A percentile compares a stretch with the other conserved stretches of the same genome.
Evolutionary conservation across 2,329 filamentous ascomycete genomes (phyloP).

Genomic region (Xylariaceae sp.): DNA sequence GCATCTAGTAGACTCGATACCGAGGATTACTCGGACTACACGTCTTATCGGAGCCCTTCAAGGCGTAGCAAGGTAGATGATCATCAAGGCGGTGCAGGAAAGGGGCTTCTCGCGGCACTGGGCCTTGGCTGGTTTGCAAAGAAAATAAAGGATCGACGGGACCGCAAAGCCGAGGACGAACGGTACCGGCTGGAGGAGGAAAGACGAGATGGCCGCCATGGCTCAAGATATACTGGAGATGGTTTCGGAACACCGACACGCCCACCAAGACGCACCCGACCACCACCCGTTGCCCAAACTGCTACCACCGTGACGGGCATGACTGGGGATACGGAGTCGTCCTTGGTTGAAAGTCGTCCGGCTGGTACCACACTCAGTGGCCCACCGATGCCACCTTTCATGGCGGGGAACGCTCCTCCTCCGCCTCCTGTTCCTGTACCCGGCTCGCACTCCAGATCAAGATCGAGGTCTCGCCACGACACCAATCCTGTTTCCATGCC

Average conservation of each 20-base stretch:
- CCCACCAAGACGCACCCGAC: slow-evolving; percentile 31
- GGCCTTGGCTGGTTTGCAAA: slow-evolving; percentile 68
- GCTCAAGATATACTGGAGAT: slow-evolving; percentile 69
- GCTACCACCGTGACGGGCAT: slow-evolving; percentile 28
- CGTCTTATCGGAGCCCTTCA: slow-evolving; percentile 62
- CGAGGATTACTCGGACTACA: slow-evolving; percentile 55
- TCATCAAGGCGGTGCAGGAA: slow-evolving; percentile 46
- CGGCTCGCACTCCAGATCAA: slow-evolving; percentile 29
- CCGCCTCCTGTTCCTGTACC: slow-evolving; percentile 10
- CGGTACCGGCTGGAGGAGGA: slow-evolving; percentile 47
- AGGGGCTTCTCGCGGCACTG: slow-evolving; percentile 58
- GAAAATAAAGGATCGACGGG: slow-evolving; percentile 58
- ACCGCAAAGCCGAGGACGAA: slow-evolving; percentile 50
- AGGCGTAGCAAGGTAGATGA: slow-evolving; percentile 47
- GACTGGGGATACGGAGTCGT: slow-evolving; percentile 34
- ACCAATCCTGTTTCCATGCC: slow-evolving; percentile 45
- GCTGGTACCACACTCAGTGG: slow-evolving; percentile 30
- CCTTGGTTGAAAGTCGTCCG: slow-evolving; percentile 40
- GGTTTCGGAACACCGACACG: slow-evolving; percentile 52
- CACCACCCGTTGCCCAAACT: slow-evolving; percentile 27
- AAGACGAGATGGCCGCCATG: slow-evolving; percentile 56
- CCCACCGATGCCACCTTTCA: slow-evolving; percentile 39
- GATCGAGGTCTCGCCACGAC: slow-evolving; percentile 41
- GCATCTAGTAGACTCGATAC: slow-evolving; percentile 43
- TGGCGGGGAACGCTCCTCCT: slow-evolving; percentile 23